Evolutionary conservation across 2,329 filamentous ascomycete genomes (phyloP).

Genomic region (Colletotrichum spaethianum): DNA sequence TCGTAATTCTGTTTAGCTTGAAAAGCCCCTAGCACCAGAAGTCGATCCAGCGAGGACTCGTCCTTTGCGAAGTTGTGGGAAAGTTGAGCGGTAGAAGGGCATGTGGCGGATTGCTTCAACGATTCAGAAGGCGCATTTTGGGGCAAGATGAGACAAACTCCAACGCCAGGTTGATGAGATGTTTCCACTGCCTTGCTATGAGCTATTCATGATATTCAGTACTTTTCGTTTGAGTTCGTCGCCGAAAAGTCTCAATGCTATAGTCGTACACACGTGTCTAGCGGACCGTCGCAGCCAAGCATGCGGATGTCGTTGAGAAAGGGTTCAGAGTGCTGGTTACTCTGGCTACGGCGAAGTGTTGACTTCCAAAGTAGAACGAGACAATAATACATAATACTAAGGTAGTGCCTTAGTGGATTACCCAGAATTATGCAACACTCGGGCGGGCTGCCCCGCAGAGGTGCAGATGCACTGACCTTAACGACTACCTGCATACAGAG

Average conservation of each 20-base stretch:
- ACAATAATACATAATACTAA: not conserved
- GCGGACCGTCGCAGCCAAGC: not conserved
- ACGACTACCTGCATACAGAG: not conserved
- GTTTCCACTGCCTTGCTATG: not conserved
- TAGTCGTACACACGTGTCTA: not conserved
- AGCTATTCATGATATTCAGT: not conserved
- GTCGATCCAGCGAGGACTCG: not conserved
- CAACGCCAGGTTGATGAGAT: not conserved
- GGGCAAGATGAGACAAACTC: not conserved
- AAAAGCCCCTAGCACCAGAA: not conserved
- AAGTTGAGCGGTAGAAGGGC: not conserved
- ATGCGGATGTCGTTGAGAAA: not conserved
- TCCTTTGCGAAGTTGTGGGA: not conserved
- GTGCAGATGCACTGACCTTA: not conserved
- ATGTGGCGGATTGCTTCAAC: not conserved
- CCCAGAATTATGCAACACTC: not conserved
- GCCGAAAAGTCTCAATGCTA: not conserved
- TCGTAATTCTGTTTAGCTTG: constrained; percentile 45
- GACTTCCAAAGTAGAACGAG: not conserved
- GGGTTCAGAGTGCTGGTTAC: not conserved
- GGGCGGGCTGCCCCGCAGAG: not conserved
- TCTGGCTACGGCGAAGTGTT: constrained; percentile 3
- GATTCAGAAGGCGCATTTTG: not conserved
- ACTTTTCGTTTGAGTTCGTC: not conserved
- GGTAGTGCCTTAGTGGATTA: not conserved